These are phyloP conservation scores for Cicer cuneatum DNA, from an alignment of 306 rosid species.

Conservation along the genomic window DNA sequence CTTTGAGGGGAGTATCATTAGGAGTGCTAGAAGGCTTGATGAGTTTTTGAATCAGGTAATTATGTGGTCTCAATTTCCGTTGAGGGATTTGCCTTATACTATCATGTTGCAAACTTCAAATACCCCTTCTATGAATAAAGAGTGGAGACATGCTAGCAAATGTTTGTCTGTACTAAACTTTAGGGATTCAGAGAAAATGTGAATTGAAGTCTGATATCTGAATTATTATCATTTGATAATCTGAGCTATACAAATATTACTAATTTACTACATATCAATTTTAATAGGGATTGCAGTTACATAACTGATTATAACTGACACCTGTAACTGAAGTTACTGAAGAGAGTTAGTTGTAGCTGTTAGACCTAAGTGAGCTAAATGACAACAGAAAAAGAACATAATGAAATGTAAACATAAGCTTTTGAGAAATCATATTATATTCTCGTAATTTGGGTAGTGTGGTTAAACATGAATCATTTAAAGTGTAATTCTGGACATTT, in stretches of 20 bases:
- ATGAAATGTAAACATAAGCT: not conserved
- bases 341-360: not conserved
- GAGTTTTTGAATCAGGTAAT: conserved; percentile 92
- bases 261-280: too few relatives aligned
- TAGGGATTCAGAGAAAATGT: not conserved
- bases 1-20: conserved; percentile 94
- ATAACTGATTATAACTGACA: not conserved
- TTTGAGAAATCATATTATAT: not conserved
- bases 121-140: conserved; percentile 6
- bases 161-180: not conserved
- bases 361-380: not conserved
- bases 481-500: not conserved
- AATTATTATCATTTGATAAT: too few relatives aligned
- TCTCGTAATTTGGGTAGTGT: conserved; percentile 9
- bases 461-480: not conserved
- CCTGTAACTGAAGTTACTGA: not conserved
- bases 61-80: not conserved
- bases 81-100: not conserved
- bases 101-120: not conserved
- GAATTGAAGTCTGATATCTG: not conserved
- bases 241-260: too few relatives aligned
- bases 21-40: conserved; percentile 97
- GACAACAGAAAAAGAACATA: not conserved
- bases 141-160: not conserved
- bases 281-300: not conserved